These are phyloP conservation scores for Boletus patriciae DNA, from an alignment of 768 basidiomycete species.

Conservation along the genomic window DNA sequence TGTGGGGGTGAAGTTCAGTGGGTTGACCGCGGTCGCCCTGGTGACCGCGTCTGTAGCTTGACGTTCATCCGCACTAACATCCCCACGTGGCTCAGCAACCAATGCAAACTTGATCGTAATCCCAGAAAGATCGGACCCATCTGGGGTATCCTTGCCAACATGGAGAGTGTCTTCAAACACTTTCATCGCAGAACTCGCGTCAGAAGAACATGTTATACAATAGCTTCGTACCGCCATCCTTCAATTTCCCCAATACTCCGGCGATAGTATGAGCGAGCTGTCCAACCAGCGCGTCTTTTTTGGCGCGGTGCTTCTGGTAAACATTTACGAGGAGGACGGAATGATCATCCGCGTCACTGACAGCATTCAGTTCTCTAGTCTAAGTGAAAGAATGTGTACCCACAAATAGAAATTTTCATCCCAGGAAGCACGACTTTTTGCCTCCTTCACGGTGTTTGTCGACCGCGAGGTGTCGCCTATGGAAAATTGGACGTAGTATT, in stretches of 20 bases:
- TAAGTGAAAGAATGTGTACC: not conserved
- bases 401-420: not conserved
- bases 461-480: not conserved
- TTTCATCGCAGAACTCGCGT: not conserved
- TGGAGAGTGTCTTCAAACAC: not conserved
- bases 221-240: too few species aligned
- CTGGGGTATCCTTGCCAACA: too few species aligned
- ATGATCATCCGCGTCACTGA: not conserved
- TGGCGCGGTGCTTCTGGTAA: not conserved
- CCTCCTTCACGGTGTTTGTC: not conserved
- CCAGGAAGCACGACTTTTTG: not conserved
- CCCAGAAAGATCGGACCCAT: not conserved
- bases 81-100: too few species aligned
- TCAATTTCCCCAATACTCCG: too few species aligned
- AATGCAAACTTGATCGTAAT: not conserved
- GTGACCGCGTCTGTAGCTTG: not conserved
- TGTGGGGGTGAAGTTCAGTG: too few species aligned
- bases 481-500: not conserved
- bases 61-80: not conserved
- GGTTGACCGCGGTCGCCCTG: not conserved
- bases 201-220: too few species aligned
- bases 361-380: not conserved
- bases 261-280: too few species aligned
- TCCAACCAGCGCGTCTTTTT: too few species aligned
- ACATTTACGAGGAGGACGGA: not conserved